Evolutionary conservation across 2,329 filamentous ascomycete species (phyloP), one percentile per base, ranked within the genome.

Genomic region (Paecilomyces fulvus): DNA sequence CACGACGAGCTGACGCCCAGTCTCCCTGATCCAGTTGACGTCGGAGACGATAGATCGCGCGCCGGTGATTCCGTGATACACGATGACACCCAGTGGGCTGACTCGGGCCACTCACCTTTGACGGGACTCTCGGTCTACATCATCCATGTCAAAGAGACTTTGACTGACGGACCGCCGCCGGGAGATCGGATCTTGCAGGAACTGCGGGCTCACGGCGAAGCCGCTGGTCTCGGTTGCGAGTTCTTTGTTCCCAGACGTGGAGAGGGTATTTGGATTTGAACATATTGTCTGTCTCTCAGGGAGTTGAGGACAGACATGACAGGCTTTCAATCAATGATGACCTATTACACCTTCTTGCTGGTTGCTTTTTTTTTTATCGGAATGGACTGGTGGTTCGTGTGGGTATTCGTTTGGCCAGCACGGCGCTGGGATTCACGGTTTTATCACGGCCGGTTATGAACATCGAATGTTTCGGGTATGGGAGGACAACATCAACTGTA

Each of bases 101-200:
- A 61, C 30, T 57, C 56, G 58, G 65, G 50, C 46, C 63, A 62
- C 57, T 67, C 66, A 52, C 85, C 85, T 6, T 77, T 99, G 3
- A 77, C 79, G 54, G 91, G 90, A 0, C 69, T 97, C 28, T 88
- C 85, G 60, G 78, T 99, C 1, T 85, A 96, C 52, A 84, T 97
- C 55, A 97, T 97, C 37, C 94, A 99, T 68, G 83, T 97, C 66
- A 99, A 99, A 70, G 92, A 97, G 61, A 87, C 82, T 21, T 75
- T 96, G 55, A 77, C 80, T 8, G 91, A 96, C 67, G 89, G 84
- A 0, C 83, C 83, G 25, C 70, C 75, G 51, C 83, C 81, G 1
- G 81, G 78, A 33, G 84, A 89, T 3, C 80, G 74, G 1, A 95
- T 97, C 33, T 65, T 94, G 21, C 67, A 77, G 58, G 84, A 96